A percentile compares a stretch with the other conserved stretches of the same genome.
Conservation (phyloP, 768 basidiomycete species). For the Pholiota conissans region DNA sequence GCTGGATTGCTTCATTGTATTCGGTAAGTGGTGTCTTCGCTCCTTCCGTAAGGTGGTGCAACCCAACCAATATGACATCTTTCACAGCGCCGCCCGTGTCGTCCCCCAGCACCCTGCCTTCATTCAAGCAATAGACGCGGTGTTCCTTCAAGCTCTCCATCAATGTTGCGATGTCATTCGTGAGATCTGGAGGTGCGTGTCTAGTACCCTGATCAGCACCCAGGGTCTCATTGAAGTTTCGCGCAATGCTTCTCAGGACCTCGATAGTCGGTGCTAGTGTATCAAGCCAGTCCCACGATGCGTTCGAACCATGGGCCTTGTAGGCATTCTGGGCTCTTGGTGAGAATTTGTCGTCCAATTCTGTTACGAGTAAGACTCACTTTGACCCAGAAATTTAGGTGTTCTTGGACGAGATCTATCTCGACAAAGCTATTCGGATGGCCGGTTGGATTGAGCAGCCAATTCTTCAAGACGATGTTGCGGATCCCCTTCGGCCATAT, state of each 20-base stretch:
- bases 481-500: conserved; percentile 23
- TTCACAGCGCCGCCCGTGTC: conserved; percentile 9
- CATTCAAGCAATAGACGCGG: conserved; percentile 16
- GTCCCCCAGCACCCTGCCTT: conserved; percentile 14
- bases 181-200: conserved; percentile 27
- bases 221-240: conserved; percentile 21
- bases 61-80: conserved; percentile 18
- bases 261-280: conserved; percentile 29
- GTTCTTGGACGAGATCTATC: conserved; percentile 32
- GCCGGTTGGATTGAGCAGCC: conserved; percentile 33
- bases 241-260: conserved; percentile 18
- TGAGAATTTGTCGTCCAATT: neutral
- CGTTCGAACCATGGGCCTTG: conserved; percentile 28
- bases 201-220: conserved; percentile 30
- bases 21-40: conserved; percentile 20
- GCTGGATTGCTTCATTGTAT: conserved; percentile 24
- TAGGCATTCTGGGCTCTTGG: conserved; percentile 17
- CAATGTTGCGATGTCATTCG: conserved; percentile 26
- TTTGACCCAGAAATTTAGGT: conserved; percentile 34
- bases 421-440: conserved; percentile 24
- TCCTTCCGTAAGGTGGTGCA: conserved; percentile 14
- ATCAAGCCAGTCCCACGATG: conserved; percentile 35
- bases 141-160: conserved; percentile 22
- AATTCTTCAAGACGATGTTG: conserved; percentile 26
- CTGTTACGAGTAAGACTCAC: conserved; percentile 12